Base-by-base conservation (phyloP, 805 yeast genomes). In the Monosporozyma servazzii region DNA sequence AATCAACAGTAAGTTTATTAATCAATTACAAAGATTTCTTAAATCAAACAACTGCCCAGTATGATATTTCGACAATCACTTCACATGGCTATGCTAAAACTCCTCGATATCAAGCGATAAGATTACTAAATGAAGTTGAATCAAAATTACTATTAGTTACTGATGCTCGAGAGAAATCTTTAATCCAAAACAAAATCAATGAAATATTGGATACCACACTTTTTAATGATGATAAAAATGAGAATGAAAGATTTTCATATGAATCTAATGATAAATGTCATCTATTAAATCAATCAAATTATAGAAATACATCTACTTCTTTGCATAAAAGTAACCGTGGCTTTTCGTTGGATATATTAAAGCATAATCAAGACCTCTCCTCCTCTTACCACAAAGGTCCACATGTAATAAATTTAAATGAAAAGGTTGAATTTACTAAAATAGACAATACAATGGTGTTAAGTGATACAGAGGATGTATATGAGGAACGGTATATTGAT, bases 271-370 rank as follows among this genome's bases (percentile, higher is more conserved):
- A 37, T 7, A 18, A 37, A 18, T 37, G 7, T 8, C 39, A 44
- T 17, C 5, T 18, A 2, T 18, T 33, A 13, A 21, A 21, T 10
- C 41, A 23, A 33, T 30, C n/a, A 5, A 15, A 21, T 25, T 15
- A 37, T 15, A 46, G 48, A 17, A 46, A 36, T 11, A 11, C 17
- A 9, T 46, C 48, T 3, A 46, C 43, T 9, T 30, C 46, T 8
- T 20, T 46, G 7, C 15, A 20, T 10, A 36, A 17, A 30, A 48
- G 25, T 20, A 25, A 57, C 59, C 27, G 49, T 43, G 65, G 65
- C 5, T 53, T 62, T 39, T 55, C 62, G 10, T 45, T 62, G 11
- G 58, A 61, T 47, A 54, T 62, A 15, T 43, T 62, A 17, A 57
- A 56, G 40, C 43, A 44, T 42, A 43, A 49, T 6, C 30, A 36